Percentiles rank a stretch among this genome's conserved stretches.
Evolutionary conservation across 139 green algal genomes (phyloP).

Genomic region (Volvox africanus): DNA sequence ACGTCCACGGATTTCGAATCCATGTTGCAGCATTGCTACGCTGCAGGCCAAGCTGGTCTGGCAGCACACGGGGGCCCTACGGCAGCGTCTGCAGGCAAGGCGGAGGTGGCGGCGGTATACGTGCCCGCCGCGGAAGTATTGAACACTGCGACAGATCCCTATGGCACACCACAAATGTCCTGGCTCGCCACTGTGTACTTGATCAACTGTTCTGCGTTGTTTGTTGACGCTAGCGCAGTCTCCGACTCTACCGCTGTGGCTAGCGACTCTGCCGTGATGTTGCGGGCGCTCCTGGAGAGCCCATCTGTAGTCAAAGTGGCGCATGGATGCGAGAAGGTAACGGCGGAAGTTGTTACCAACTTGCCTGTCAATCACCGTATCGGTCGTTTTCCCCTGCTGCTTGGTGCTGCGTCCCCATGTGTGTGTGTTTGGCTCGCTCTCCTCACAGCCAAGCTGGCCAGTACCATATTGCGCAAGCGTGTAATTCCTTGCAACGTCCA

Average conservation of each 20-base stretch:
- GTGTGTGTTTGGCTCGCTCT: too few relatives aligned
- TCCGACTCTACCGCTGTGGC: background rate
- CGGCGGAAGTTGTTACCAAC: too few relatives aligned
- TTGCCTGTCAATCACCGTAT: too few relatives aligned
- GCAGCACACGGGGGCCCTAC: background rate
- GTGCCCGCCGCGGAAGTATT: background rate
- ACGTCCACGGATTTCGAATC: background rate
- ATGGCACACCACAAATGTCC: background rate
- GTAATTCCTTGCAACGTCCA: too few relatives aligned
- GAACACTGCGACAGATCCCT: background rate
- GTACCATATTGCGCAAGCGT: too few relatives aligned
- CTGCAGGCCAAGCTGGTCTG: background rate
- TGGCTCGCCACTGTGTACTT: conserved; percentile 8
- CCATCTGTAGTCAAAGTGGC: conserved; percentile 15
- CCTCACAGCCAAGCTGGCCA: too few relatives aligned
- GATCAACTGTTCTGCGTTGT: background rate
- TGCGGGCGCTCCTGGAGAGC: conserved; percentile 24
- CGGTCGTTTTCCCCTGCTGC: too few relatives aligned
- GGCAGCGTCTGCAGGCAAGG: background rate
- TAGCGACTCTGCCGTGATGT: background rate
- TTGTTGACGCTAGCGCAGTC: background rate
- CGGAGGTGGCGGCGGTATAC: conserved; percentile 28
- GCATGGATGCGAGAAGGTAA: conserved; percentile 36
- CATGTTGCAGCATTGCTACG: conserved; percentile 20
- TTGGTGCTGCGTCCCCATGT: too few relatives aligned